phyloP scores from a whole-genome alignment of 352 stramenopile species.

The Phytophthora megakarya region DNA sequence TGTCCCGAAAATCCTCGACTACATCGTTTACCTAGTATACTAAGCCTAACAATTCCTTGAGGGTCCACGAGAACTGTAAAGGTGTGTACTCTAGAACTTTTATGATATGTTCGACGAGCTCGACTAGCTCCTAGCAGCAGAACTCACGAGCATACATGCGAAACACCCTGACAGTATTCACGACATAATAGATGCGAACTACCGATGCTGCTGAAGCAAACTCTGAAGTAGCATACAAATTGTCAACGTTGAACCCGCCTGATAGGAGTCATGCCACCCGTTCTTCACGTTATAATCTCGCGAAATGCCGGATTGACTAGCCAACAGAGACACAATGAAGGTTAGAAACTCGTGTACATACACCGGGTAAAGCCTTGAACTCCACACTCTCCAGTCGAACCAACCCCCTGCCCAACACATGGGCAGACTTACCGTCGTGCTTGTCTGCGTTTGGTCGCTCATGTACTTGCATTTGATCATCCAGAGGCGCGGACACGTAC shows the following conservation, averaged over 20 bases:
- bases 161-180: constrained; percentile 6
- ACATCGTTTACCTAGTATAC: constrained; percentile 12
- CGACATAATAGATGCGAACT: background rate
- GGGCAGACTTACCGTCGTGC: constrained; percentile 9
- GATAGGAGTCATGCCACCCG: background rate
- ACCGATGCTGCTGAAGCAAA: constrained; percentile 2
- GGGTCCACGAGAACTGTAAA: background rate
- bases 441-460: background rate
- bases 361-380: constrained; percentile 2
- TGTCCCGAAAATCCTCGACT: constrained; percentile 5
- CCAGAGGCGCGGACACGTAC: constrained; percentile 3
- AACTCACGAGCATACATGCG: constrained; percentile 3
- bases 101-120: constrained; percentile 2
- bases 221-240: constrained; percentile 9
- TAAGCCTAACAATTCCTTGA: constrained; percentile 3
- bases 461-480: constrained; percentile 5
- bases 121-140: background rate
- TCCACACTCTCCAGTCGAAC: constrained; percentile 6
- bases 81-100: constrained; percentile 5
- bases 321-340: background rate
- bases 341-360: background rate
- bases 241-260: constrained; percentile 10
- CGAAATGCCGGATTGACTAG: constrained; percentile 3
- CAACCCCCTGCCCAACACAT: constrained; percentile 1
- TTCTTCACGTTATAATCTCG: background rate